Evolutionary conservation across 768 basidiomycete genomes (phyloP).

Genomic region (Boletus tylopilopsis): DNA sequence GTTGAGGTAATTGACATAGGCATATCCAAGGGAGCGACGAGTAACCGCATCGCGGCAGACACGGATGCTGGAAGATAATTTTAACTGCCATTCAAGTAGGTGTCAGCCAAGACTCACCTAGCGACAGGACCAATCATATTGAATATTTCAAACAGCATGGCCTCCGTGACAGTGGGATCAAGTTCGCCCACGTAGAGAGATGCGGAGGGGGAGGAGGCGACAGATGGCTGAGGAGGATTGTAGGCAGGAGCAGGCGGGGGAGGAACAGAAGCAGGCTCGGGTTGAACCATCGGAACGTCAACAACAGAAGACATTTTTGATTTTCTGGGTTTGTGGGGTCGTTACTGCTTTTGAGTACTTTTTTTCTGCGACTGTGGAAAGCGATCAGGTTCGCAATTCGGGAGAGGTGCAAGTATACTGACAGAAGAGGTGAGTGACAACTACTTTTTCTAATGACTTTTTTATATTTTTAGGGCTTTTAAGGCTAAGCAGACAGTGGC

Average conservation of each 20-base stretch:
- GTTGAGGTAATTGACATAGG: slow-evolving; percentile 99
- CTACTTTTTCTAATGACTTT: slow-evolving; percentile 67
- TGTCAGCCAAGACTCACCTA: slow-evolving; percentile 56
- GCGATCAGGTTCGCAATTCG: slow-evolving; percentile 13
- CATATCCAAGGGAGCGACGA: slow-evolving; percentile 98
- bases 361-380: slow-evolving; percentile 53
- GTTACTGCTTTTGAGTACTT: slow-evolving; percentile 89
- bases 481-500: slow-evolving; percentile 37
- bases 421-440: slow-evolving; percentile 76
- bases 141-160: slow-evolving; percentile 99
- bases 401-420: slow-evolving; percentile 27
- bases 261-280: slow-evolving; percentile 44
- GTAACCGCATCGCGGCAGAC: slow-evolving; percentile 99
- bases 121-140: slow-evolving; percentile 99
- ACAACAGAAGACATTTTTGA: slow-evolving; percentile 55
- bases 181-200: slow-evolving; percentile 99
- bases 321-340: slow-evolving; percentile 61
- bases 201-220: slow-evolving; percentile 71
- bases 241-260: slow-evolving; percentile 49
- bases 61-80: slow-evolving; percentile 70
- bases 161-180: slow-evolving; percentile 96
- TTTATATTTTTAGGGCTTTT: slow-evolving; percentile 63
- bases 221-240: slow-evolving; percentile 49
- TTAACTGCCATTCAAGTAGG: too few relatives aligned
- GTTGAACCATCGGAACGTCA: slow-evolving; percentile 51